These are phyloP conservation scores for Torulaspora globosa DNA, from an alignment of 1,139 yeast genomes.

Conservation along the genomic window DNA sequence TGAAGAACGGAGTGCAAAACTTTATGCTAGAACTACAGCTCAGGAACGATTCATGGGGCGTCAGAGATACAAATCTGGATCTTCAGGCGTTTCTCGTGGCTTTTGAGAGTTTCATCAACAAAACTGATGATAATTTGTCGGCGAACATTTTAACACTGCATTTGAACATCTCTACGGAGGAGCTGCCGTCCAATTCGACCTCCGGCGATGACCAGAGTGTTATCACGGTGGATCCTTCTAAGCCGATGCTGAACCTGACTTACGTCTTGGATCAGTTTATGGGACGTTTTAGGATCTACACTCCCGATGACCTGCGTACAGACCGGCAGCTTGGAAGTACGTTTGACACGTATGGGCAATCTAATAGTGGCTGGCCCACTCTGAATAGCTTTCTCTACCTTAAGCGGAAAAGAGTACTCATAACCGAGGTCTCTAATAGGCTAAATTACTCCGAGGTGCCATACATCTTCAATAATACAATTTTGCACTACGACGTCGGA, in stretches of 20 bases:
- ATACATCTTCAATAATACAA: slow-evolving; percentile 19
- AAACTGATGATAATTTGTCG: slow-evolving; percentile 53
- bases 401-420: slow-evolving; percentile 42
- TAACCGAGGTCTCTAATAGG: slow-evolving; percentile 15
- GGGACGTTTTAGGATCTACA: slow-evolving; percentile 32
- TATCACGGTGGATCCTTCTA: not conserved
- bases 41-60: slow-evolving; percentile 47
- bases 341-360: slow-evolving; percentile 19
- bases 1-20: slow-evolving; percentile 51
- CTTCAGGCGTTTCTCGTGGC: slow-evolving; percentile 40
- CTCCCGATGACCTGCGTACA: slow-evolving; percentile 33
- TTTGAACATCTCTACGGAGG: slow-evolving; percentile 36
- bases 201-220: not conserved
- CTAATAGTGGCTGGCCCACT: slow-evolving; percentile 42
- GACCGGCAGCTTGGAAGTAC: slow-evolving; percentile 31
- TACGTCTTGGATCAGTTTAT: slow-evolving; percentile 19
- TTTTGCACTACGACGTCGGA: slow-evolving; percentile 18
- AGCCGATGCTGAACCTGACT: slow-evolving; percentile 13
- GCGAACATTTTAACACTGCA: slow-evolving; percentile 54
- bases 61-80: slow-evolving; percentile 55
- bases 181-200: not conserved
- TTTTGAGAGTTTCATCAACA: slow-evolving; percentile 41
- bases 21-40: slow-evolving; percentile 63
- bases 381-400: slow-evolving; percentile 44
- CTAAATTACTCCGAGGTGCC: slow-evolving; percentile 15